Percentiles rank a stretch among this genome's conserved stretches.
Evolutionary conservation across 2,329 filamentous ascomycete genomes (phyloP).

Genomic region (Dothistroma pini): DNA sequence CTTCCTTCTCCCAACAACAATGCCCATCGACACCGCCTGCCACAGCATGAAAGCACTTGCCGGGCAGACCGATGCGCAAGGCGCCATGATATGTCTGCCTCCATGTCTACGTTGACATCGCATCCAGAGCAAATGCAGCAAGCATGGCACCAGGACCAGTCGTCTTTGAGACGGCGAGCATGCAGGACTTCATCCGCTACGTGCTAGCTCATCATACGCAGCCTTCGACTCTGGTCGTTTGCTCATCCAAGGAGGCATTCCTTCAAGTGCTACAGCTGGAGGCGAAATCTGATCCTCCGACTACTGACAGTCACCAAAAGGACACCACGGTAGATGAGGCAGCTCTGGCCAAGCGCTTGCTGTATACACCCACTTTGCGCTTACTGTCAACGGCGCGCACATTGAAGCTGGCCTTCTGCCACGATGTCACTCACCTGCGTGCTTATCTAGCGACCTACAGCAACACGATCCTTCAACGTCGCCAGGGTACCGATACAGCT

Average conservation of each 20-base stretch:
- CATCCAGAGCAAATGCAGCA: not conserved
- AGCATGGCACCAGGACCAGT: slow-evolving; percentile 28
- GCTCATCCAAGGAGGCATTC: slow-evolving; percentile 63
- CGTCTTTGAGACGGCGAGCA: slow-evolving; percentile 38
- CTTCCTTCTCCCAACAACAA: not conserved
- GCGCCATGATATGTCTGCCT: slow-evolving; percentile 2
- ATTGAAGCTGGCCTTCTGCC: slow-evolving; percentile 67
- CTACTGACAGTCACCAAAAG: not conserved
- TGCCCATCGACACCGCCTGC: not conserved
- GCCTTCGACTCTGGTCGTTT: slow-evolving; percentile 67
- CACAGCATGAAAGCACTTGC: not conserved
- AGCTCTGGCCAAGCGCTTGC: not conserved
- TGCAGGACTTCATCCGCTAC: slow-evolving; percentile 57
- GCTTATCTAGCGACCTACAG: slow-evolving; percentile 56
- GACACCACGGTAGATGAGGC: not conserved
- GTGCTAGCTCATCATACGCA: slow-evolving; percentile 55
- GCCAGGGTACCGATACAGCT: slow-evolving; percentile 6
- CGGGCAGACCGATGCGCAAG: not conserved
- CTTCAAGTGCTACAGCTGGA: slow-evolving; percentile 50
- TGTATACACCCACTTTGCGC: slow-evolving; percentile 56
- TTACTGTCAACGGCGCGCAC: slow-evolving; percentile 66
- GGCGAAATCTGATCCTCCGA: not conserved
- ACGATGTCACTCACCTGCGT: slow-evolving; percentile 72
- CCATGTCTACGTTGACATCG: not conserved
- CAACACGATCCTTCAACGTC: slow-evolving; percentile 11